A percentile compares a stretch with the other conserved stretches of the same genome.
These are phyloP conservation scores for Falciphora oryzae DNA, from an alignment of 2,329 filamentous ascomycete species.

Conservation along the genomic window DNA sequence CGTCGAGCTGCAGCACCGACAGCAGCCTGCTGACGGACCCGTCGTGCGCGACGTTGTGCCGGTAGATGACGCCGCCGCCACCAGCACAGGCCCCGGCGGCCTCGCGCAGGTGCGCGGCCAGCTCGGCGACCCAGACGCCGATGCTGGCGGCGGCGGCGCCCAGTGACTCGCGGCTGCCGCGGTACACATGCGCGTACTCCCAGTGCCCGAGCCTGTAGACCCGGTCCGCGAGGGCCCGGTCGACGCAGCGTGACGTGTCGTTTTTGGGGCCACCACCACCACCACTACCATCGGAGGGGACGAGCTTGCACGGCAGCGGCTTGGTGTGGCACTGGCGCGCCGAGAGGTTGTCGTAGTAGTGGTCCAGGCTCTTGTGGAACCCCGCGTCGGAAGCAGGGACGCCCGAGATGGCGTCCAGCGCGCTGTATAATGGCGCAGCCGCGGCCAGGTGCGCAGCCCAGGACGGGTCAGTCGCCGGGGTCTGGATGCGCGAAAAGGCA, in stretches of 20 bases:
- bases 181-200: slow-evolving; percentile 76
- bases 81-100: slow-evolving; percentile 25
- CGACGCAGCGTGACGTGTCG: slow-evolving; percentile 50
- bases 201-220: slow-evolving; percentile 75
- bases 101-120: slow-evolving; percentile 58
- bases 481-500: slow-evolving; percentile 17
- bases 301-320: slow-evolving; percentile 61
- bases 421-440: slow-evolving; percentile 47
- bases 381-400: slow-evolving; percentile 48
- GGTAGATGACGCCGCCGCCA: slow-evolving; percentile 35
- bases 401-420: slow-evolving; percentile 63
- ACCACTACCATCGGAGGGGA: slow-evolving; percentile 28
- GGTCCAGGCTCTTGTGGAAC: slow-evolving; percentile 70
- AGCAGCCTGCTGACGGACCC: slow-evolving; percentile 64
- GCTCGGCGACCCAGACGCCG: slow-evolving; percentile 70
- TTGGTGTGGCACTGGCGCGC: slow-evolving; percentile 71
- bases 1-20: slow-evolving; percentile 63
- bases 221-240: slow-evolving; percentile 54
- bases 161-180: slow-evolving; percentile 58
- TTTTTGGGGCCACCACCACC: slow-evolving; percentile 22
- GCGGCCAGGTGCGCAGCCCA: slow-evolving; percentile 62
- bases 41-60: slow-evolving; percentile 78
- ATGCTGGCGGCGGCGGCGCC: slow-evolving; percentile 54
- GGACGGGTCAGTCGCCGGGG: slow-evolving; percentile 29
- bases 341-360: slow-evolving; percentile 81